These are phyloP conservation scores for Nicotiana paniculata DNA, from an alignment of 257 asterid genomes.

Conservation along the genomic window DNA sequence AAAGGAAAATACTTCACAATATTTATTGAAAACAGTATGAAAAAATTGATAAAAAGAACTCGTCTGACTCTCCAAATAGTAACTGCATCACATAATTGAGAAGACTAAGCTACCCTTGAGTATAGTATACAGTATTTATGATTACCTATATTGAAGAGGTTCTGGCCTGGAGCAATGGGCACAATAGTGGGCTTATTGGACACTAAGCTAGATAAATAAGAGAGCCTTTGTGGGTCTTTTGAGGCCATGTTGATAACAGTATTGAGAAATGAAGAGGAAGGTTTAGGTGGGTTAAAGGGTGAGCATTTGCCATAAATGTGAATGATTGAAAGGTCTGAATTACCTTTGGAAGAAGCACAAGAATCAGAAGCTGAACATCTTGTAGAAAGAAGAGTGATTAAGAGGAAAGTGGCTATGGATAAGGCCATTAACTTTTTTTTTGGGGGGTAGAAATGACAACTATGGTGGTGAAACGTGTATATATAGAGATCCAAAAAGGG, in stretches of 20 bases:
- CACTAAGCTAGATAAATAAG: constrained; percentile 42
- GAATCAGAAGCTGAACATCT: constrained; percentile 36
- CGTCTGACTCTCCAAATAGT: too few species aligned
- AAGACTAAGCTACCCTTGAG: background rate
- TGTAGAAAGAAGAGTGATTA: constrained; percentile 31
- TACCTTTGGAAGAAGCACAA: constrained; percentile 32
- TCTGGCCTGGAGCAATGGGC: constrained; percentile 59
- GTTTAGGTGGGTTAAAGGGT: constrained; percentile 42
- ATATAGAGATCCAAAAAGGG: background rate
- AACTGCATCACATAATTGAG: background rate
- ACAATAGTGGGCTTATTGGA: constrained; percentile 21
- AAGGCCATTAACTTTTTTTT: constrained; percentile 23
- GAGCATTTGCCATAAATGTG: constrained; percentile 79
- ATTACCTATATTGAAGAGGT: constrained; percentile 31
- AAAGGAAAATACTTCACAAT: too few species aligned
- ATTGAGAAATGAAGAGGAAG: constrained; percentile 44
- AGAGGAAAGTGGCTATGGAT: constrained; percentile 16
- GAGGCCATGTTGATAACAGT: constrained; percentile 50
- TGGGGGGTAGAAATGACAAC: background rate
- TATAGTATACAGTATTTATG: background rate
- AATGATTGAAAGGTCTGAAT: constrained; percentile 59
- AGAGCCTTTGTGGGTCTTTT: constrained; percentile 39
- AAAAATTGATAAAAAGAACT: too few species aligned
- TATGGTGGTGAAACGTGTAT: background rate
- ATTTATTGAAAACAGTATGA: too few species aligned